A percentile compares a stretch with the other conserved stretches of the same genome.
Evolutionary conservation across 2,329 filamentous ascomycete genomes (phyloP).

Genomic region (Nigrograna mackinnonii): DNA sequence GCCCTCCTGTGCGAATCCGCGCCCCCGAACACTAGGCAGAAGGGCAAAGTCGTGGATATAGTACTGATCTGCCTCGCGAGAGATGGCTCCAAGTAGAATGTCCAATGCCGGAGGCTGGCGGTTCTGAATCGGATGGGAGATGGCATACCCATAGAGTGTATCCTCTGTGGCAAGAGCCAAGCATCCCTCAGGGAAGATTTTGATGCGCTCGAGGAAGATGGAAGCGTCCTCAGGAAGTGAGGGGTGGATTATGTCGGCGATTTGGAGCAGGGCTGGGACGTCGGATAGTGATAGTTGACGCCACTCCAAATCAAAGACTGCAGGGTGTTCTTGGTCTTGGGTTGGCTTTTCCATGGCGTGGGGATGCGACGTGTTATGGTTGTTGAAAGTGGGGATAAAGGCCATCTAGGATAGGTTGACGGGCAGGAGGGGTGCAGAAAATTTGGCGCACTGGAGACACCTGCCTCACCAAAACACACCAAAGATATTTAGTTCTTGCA

Average conservation of each 20-base stretch:
- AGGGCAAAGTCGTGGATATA: slow-evolving; percentile 24
- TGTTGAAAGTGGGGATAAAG: too few species aligned
- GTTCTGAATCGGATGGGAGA: slow-evolving; percentile 18
- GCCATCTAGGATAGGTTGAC: too few species aligned
- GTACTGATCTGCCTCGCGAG: slow-evolving; percentile 15
- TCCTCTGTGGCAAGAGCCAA: slow-evolving; percentile 8
- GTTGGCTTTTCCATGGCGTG: too few species aligned
- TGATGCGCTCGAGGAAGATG: slow-evolving; percentile 18
- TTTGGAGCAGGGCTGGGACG: slow-evolving; percentile 5
- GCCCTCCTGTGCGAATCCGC: slow-evolving; percentile 5
- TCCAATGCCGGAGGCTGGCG: slow-evolving; percentile 14
- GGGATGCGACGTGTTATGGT: too few species aligned
- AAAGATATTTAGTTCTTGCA: too few species aligned
- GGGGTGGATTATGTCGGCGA: slow-evolving; percentile 15
- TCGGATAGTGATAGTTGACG: slow-evolving; percentile 6
- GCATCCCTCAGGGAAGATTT: slow-evolving; percentile 17
- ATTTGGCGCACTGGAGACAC: too few species aligned
- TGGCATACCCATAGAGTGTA: slow-evolving; percentile 13
- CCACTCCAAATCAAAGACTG: too few species aligned
- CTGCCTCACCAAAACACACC: too few species aligned
- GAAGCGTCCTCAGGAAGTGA: slow-evolving; percentile 15
- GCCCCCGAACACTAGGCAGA: slow-evolving; percentile 10
- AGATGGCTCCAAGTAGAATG: slow-evolving; percentile 8
- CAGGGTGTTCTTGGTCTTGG: too few species aligned
- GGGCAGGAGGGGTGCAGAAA: too few species aligned